Evolutionary conservation across 2,329 filamentous ascomycete species (phyloP).

Genomic region (Talaromyces sp.): DNA sequence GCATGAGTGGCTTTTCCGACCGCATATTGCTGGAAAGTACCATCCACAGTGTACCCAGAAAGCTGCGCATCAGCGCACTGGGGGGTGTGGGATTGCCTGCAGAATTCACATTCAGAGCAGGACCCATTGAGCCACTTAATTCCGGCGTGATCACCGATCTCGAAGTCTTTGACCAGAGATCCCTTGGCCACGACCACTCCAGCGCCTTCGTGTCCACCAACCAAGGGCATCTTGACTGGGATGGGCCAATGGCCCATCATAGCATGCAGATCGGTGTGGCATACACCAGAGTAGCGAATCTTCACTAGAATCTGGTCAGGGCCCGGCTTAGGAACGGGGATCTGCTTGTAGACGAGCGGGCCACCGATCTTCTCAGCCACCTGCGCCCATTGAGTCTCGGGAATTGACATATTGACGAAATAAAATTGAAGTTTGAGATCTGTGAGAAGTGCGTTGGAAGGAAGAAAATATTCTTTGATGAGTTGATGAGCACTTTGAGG

Average conservation of each 20-base stretch:
- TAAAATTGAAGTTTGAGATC: too few species aligned
- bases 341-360: conserved; percentile 48
- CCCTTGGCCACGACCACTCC: conserved; percentile 75
- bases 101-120: conserved; percentile 74
- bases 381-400: conserved; percentile 84
- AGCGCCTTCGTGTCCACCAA: conserved; percentile 55
- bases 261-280: conserved; percentile 79
- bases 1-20: conserved; percentile 83
- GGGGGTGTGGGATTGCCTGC: conserved; percentile 69
- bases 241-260: conserved; percentile 89
- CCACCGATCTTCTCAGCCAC: too few species aligned
- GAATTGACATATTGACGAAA: too few species aligned
- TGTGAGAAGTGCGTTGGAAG: too few species aligned
- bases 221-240: conserved; percentile 65
- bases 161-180: conserved; percentile 65
- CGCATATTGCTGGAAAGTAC: conserved; percentile 88
- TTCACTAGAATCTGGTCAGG: conserved; percentile 81
- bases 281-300: conserved; percentile 83
- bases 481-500: too few species aligned
- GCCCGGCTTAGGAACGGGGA: conserved; percentile 73
- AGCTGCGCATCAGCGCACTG: conserved; percentile 68
- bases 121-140: conserved; percentile 86
- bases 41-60: conserved; percentile 86
- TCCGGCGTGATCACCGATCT: conserved; percentile 76
- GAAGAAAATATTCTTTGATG: too few species aligned